These are phyloP conservation scores for Circinella minor DNA, from an alignment of 371 early-diverging fungal species.

Conservation along the genomic window DNA sequence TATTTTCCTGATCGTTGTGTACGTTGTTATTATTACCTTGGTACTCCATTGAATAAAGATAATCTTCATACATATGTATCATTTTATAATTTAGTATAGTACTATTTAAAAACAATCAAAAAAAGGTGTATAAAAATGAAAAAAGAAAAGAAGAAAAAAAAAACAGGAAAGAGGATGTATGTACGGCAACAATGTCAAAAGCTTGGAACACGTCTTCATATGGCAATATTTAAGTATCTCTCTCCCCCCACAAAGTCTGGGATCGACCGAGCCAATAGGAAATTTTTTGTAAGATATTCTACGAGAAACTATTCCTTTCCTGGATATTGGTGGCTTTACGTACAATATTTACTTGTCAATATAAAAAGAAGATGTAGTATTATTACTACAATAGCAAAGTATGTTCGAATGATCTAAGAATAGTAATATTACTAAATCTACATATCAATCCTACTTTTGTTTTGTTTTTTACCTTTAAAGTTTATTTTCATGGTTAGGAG, in stretches of 20 bases:
- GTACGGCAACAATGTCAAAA: too few species aligned
- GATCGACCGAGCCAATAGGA: slow-evolving; percentile 8
- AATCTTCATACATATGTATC: not conserved
- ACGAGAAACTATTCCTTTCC: slow-evolving; percentile 6
- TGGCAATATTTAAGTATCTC: not conserved
- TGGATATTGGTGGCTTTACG: not conserved
- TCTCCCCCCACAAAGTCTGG: not conserved
- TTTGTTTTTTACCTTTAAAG: too few species aligned
- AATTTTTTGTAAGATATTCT: not conserved
- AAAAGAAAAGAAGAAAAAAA: not conserved
- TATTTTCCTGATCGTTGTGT: too few species aligned
- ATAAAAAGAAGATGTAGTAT: too few species aligned
- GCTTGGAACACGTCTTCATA: not conserved
- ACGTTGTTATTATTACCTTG: too few species aligned
- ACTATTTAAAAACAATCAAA: not conserved
- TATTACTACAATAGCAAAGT: too few species aligned
- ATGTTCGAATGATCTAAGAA: too few species aligned
- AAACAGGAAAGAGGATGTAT: not conserved
- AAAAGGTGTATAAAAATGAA: not conserved
- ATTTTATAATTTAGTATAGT: not conserved
- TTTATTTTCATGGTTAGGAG: too few species aligned
- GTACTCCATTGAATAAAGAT: not conserved
- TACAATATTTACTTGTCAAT: too few species aligned
- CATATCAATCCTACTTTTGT: too few species aligned
- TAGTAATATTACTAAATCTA: too few species aligned